Percentiles rank a stretch among this genome's conserved stretches.
Evolutionary conservation across 805 yeast species (phyloP).

Genomic region (Myxozyma sirexii): DNA sequence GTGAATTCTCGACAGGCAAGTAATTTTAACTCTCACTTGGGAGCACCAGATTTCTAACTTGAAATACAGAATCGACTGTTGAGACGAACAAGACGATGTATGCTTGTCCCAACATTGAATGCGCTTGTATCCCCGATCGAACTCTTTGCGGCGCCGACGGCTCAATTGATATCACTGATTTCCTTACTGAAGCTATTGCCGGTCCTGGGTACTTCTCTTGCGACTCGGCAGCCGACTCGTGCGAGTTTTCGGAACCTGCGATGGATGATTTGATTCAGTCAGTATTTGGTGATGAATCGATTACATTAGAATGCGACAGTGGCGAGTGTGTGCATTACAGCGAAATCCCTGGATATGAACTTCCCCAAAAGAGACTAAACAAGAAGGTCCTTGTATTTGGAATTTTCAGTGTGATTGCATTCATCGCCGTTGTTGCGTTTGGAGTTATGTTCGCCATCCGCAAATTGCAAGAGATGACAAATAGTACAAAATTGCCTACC

Average conservation of each 20-base stretch:
- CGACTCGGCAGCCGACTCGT: slow-evolving; percentile 60
- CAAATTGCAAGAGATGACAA: slow-evolving; percentile 17
- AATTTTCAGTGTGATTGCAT: slow-evolving; percentile 16
- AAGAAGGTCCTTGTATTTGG: slow-evolving; percentile 19
- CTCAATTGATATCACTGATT: slow-evolving; percentile 86
- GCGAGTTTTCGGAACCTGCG: slow-evolving; percentile 89
- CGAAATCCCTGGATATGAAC: slow-evolving; percentile 86
- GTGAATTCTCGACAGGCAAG: slow-evolving; percentile 69
- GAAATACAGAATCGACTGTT: slow-evolving; percentile 17
- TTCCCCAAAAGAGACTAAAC: slow-evolving; percentile 54
- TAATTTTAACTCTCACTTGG: not conserved
- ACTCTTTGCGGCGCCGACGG: slow-evolving; percentile 95
- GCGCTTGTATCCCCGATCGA: slow-evolving; percentile 87
- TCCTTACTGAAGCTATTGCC: slow-evolving; percentile 79
- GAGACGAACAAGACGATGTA: slow-evolving; percentile 69
- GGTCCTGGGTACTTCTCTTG: slow-evolving; percentile 96
- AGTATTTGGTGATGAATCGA: slow-evolving; percentile 93
- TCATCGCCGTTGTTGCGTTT: slow-evolving; percentile 36
- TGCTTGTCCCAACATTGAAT: slow-evolving; percentile 73
- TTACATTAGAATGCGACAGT: slow-evolving; percentile 75
- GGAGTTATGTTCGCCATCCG: slow-evolving; percentile 18
- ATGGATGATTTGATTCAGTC: slow-evolving; percentile 89
- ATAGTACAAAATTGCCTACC: slow-evolving; percentile 38
- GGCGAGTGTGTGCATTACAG: slow-evolving; percentile 93
- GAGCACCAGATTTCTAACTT: not conserved